Conservation (phyloP, 2,329 filamentous ascomycete species). For the Pezicula radicicola region DNA sequence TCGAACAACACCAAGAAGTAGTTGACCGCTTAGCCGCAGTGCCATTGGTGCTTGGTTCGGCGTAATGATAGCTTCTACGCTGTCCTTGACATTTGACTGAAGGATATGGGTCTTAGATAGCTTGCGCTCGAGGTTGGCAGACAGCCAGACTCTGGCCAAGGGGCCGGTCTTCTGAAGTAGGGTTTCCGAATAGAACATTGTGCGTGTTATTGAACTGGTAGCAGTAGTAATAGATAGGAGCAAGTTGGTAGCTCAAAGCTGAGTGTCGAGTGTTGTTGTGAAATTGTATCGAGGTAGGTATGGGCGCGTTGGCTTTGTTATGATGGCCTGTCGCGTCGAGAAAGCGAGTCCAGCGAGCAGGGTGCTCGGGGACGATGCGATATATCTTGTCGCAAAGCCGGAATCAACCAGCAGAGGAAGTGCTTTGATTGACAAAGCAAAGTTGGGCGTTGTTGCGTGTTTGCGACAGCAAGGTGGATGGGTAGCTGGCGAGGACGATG, state of each 20-base stretch:
- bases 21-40: constrained; percentile 86
- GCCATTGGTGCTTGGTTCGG: constrained; percentile 93
- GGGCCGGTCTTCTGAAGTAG: constrained; percentile 96
- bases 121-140: constrained; percentile 97
- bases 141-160: constrained; percentile 95
- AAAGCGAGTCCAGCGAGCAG: background rate
- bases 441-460: background rate
- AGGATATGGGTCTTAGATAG: constrained; percentile 95
- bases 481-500: background rate
- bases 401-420: background rate
- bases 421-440: background rate
- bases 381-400: background rate
- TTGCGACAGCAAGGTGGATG: background rate
- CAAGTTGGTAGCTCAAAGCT: constrained; percentile 14
- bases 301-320: constrained; percentile 17
- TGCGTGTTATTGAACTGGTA: constrained; percentile 25
- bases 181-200: constrained; percentile 97
- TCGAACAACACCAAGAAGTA: constrained; percentile 90
- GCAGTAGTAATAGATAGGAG: background rate
- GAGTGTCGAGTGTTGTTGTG: background rate
- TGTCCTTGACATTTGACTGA: constrained; percentile 91
- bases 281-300: too few relatives aligned
- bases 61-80: constrained; percentile 91
- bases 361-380: background rate
- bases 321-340: constrained; percentile 19